These are phyloP conservation scores for Aspergillus ochraceoroseus DNA, from an alignment of 2,329 filamentous ascomycete species.

Conservation along the genomic window DNA sequence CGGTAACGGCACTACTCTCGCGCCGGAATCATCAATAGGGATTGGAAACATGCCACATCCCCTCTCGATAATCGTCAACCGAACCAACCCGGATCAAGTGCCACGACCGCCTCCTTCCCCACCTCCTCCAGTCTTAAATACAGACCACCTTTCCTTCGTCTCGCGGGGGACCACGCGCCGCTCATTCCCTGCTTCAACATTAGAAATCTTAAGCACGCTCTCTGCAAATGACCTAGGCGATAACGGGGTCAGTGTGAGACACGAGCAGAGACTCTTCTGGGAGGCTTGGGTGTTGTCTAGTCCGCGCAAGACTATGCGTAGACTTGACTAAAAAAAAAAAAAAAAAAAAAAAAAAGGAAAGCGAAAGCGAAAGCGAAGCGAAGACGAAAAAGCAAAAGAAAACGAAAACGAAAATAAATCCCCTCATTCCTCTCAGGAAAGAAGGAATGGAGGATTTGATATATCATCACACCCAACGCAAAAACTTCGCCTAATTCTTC, in stretches of 20 bases:
- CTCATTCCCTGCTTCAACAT: constrained; percentile 13
- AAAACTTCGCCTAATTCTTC: too few species aligned
- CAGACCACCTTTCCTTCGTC: constrained; percentile 6
- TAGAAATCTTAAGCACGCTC: constrained; percentile 27
- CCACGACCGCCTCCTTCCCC: neutral
- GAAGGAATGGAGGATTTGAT: too few species aligned
- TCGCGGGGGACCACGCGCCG: constrained; percentile 8
- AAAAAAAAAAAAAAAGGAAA: too few species aligned
- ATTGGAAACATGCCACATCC: too few species aligned
- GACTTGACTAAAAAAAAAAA: too few species aligned
- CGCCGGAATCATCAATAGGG: too few species aligned
- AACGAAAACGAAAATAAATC: too few species aligned
- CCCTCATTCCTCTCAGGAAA: too few species aligned
- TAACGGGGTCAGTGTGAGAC: constrained; percentile 33
- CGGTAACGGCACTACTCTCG: constrained; percentile 5
- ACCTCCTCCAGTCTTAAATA: constrained; percentile 18
- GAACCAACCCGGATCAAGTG: constrained; percentile 10
- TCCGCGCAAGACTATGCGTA: constrained; percentile 13
- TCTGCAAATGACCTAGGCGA: constrained; percentile 36
- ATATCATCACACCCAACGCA: too few species aligned
- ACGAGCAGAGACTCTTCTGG: constrained; percentile 35
- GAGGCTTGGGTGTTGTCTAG: constrained; percentile 38
- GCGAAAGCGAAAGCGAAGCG: too few species aligned
- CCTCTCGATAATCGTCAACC: constrained; percentile 20
- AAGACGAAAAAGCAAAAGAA: too few species aligned